Evolutionary conservation across 2,329 filamentous ascomycete genomes (phyloP).

Genomic region (Metarhizium rileyi): DNA sequence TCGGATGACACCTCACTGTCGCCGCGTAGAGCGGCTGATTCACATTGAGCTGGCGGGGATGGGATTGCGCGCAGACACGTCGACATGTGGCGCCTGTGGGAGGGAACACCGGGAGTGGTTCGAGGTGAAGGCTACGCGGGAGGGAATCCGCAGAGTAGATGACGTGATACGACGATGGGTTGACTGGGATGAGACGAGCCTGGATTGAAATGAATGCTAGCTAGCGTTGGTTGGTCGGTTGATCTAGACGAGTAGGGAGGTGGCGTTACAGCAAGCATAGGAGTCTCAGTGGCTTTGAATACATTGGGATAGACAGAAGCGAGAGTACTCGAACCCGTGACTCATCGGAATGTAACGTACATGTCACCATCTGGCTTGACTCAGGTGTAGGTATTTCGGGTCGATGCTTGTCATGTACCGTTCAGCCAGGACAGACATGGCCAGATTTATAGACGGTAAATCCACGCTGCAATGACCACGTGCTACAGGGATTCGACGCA

Average conservation of each 20-base stretch:
- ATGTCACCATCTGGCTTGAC: too few relatives aligned
- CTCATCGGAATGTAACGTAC: too few relatives aligned
- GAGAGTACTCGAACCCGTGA: too few relatives aligned
- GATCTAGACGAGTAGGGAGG: neutral
- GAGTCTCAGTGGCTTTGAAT: too few relatives aligned
- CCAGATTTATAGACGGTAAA: too few relatives aligned
- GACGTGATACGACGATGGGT: slow-evolving; percentile 77
- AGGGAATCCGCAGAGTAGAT: slow-evolving; percentile 57
- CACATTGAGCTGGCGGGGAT: slow-evolving; percentile 74
- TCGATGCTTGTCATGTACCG: too few relatives aligned
- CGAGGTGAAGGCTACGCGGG: slow-evolving; percentile 65
- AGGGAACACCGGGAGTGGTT: slow-evolving; percentile 93
- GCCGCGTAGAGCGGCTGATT: slow-evolving; percentile 81
- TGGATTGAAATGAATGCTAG: neutral
- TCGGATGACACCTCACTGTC: slow-evolving; percentile 72
- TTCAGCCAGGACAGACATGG: too few relatives aligned
- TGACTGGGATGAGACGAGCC: slow-evolving; percentile 59
- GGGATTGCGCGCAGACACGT: slow-evolving; percentile 42
- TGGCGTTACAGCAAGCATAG: too few relatives aligned
- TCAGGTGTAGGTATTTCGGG: too few relatives aligned
- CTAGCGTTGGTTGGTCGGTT: neutral
- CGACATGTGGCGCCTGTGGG: slow-evolving; percentile 66
- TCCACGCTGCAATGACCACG: too few relatives aligned
- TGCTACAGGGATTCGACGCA: too few relatives aligned
- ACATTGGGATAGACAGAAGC: too few relatives aligned